Evolutionary conservation across 352 stramenopile genomes (phyloP).

Genomic region (Globisporangium barbulae): DNA sequence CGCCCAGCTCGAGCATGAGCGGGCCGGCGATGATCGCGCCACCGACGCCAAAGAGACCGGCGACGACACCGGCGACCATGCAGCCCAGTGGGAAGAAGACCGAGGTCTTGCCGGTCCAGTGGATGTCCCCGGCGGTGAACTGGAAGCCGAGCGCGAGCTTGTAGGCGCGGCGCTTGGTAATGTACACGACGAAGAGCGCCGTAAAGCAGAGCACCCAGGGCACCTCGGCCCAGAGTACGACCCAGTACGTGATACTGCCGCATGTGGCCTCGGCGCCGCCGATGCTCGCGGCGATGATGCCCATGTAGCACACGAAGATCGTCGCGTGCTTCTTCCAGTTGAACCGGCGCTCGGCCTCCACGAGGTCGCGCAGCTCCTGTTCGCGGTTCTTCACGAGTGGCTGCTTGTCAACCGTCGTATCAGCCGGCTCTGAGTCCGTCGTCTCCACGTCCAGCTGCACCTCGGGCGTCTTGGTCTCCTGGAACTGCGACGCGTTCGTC

Average conservation of each 20-base stretch:
- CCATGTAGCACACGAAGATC: conserved; percentile 46
- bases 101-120: conserved; percentile 39
- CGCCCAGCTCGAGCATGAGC: conserved; percentile 56
- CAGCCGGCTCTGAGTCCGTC: neutral
- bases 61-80: conserved; percentile 35
- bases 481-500: conserved; percentile 10
- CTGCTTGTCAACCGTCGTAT: conserved; percentile 9
- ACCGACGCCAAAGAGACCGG: conserved; percentile 47
- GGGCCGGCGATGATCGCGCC: conserved; percentile 54
- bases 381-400: conserved; percentile 19
- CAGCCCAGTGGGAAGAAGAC: conserved; percentile 34
- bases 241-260: conserved; percentile 21
- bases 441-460: conserved; percentile 6
- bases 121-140: conserved; percentile 37
- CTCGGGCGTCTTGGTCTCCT: conserved; percentile 12
- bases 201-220: conserved; percentile 51
- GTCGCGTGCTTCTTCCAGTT: conserved; percentile 33
- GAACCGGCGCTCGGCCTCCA: conserved; percentile 34
- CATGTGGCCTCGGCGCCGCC: conserved; percentile 15
- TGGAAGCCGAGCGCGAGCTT: conserved; percentile 40
- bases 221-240: conserved; percentile 39
- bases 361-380: conserved; percentile 3
- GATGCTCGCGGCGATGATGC: conserved; percentile 27
- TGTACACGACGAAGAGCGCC: conserved; percentile 23
- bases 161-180: conserved; percentile 34